Evolutionary conservation across 2,329 filamentous ascomycete genomes (phyloP).

Genomic region (Trichoderma pleuroti): DNA sequence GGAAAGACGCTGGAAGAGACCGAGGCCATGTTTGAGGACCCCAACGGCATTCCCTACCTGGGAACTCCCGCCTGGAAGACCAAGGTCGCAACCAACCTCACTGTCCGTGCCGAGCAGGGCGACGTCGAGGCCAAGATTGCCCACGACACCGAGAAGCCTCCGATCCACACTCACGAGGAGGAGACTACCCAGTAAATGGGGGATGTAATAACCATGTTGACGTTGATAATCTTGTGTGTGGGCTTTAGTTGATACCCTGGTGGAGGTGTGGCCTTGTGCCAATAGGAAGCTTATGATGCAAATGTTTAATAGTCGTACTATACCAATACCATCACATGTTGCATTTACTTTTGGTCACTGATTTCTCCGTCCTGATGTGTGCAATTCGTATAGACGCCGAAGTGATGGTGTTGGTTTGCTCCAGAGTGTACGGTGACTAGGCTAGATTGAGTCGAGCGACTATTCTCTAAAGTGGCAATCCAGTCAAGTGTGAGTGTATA

Average conservation of each 20-base stretch:
- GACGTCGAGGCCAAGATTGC: slow-evolving; percentile 28
- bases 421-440: not conserved
- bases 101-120: slow-evolving; percentile 26
- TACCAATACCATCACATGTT: slow-evolving; percentile 12
- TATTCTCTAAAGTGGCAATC: too few relatives aligned
- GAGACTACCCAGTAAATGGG: slow-evolving; percentile 8
- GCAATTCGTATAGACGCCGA: not conserved
- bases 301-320: slow-evolving; percentile 16
- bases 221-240: not conserved
- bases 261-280: not conserved
- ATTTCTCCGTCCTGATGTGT: not conserved
- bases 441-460: too few relatives aligned
- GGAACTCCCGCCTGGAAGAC: slow-evolving; percentile 35
- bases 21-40: slow-evolving; percentile 45
- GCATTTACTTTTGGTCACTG: not conserved
- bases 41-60: slow-evolving; percentile 31
- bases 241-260: slow-evolving; percentile 13
- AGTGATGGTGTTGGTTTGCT: not conserved
- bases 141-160: slow-evolving; percentile 23
- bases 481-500: too few relatives aligned
- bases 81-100: slow-evolving; percentile 23
- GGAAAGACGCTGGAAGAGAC: slow-evolving; percentile 55
- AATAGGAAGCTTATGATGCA: not conserved
- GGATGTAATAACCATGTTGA: not conserved
- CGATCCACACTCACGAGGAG: slow-evolving; percentile 21